Conservation (phyloP, 2,329 filamentous ascomycete species). For the Cytospora paraplurivora region DNA sequence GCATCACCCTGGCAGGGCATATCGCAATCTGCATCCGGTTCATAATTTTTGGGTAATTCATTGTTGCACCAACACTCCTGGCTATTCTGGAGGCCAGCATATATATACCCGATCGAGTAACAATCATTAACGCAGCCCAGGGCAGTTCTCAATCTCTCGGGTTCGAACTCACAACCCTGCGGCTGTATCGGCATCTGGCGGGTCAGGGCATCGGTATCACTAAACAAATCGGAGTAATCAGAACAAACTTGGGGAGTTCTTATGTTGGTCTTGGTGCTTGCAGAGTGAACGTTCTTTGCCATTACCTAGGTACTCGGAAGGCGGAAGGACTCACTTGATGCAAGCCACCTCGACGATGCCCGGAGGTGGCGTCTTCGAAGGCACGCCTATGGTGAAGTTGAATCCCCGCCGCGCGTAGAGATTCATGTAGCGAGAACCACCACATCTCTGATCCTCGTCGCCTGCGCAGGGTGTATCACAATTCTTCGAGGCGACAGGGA, state of each 20-base stretch:
- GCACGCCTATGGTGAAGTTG: not conserved
- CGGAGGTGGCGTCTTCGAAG: too few relatives aligned
- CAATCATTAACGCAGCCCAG: constrained; percentile 9
- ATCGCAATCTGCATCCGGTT: not conserved
- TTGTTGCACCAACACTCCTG: constrained; percentile 14
- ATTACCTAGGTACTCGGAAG: too few relatives aligned
- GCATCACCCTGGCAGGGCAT: constrained; percentile 7
- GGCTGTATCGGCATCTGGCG: constrained; percentile 1
- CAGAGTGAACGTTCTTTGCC: too few relatives aligned
- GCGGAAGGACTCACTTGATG: not conserved
- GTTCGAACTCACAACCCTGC: not conserved
- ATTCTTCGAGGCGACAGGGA: not conserved
- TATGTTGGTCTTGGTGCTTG: too few relatives aligned
- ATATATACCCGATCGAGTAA: not conserved
- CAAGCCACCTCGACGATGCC: not conserved
- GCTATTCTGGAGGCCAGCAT: constrained; percentile 11
- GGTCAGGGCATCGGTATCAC: not conserved
- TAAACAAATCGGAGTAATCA: not conserved
- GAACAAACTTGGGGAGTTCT: too few relatives aligned
- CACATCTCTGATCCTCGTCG: not conserved
- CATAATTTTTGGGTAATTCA: not conserved
- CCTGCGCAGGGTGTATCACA: constrained; percentile 13
- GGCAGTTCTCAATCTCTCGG: constrained; percentile 2
- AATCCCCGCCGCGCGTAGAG: constrained; percentile 2
- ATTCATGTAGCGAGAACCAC: constrained; percentile 14